Conservation (phyloP, 306 rosid species). For the Lathyrus tuberosus region DNA sequence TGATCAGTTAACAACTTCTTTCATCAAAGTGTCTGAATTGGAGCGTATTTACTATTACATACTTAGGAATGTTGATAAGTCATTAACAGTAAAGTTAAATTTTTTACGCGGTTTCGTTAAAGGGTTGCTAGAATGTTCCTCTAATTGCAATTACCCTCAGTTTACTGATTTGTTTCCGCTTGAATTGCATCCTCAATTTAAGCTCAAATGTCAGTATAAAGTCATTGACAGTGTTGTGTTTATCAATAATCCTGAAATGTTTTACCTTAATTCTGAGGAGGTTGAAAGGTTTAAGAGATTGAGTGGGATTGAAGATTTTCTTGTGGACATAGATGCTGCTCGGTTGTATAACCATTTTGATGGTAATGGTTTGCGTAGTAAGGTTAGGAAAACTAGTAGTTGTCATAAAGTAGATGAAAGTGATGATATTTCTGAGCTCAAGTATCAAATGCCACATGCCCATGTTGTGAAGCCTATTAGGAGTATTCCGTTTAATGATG, state of each 20-base stretch:
- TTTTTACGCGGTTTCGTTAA: conserved; percentile 49
- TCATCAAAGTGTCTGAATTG: conserved; percentile 48
- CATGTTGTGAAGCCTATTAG: conserved; percentile 51
- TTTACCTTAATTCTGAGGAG: conserved; percentile 48
- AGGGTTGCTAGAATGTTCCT: conserved; percentile 37
- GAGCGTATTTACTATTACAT: conserved; percentile 50
- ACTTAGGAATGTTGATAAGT: conserved; percentile 58
- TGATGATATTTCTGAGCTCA: conserved; percentile 33
- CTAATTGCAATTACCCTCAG: conserved; percentile 53
- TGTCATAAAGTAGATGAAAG: conserved; percentile 29
- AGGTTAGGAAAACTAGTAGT: neutral
- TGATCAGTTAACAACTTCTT: conserved; percentile 50
- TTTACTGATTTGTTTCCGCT: conserved; percentile 62
- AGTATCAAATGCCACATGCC: conserved; percentile 41
- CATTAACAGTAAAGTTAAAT: conserved; percentile 41
- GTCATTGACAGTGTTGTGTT: conserved; percentile 48
- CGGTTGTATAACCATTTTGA: conserved; percentile 38
- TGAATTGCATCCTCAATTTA: conserved; percentile 49
- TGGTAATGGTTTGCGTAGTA: conserved; percentile 2
- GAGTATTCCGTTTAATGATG: conserved; percentile 52
- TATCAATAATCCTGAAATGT: conserved; percentile 48
- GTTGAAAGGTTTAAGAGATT: conserved; percentile 73
- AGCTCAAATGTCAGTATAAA: conserved; percentile 28
- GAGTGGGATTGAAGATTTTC: conserved; percentile 57
- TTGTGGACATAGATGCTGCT: conserved; percentile 51